phyloP scores from a whole-genome alignment of 306 rosid species.

The Sophora flavescens region DNA sequence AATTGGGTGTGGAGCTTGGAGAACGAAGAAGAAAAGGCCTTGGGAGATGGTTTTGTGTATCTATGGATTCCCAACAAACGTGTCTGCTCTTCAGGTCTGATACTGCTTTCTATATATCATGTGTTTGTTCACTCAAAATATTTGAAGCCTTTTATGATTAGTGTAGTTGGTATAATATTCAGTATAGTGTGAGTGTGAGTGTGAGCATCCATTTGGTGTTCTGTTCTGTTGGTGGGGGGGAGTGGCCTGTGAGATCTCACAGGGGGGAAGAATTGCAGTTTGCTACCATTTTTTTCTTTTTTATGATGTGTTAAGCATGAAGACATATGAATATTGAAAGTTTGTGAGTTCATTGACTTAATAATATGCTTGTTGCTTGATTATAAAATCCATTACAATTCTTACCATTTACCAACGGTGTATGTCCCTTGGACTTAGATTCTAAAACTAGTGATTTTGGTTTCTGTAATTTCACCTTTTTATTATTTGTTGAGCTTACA shows the following conservation, averaged over 20 bases:
- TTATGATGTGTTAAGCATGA: neutral
- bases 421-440: neutral
- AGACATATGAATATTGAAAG: neutral
- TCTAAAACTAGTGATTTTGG: neutral
- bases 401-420: neutral
- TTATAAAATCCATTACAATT: conserved; percentile 10
- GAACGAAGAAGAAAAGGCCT: conserved; percentile 83
- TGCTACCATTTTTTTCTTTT: neutral
- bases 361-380: neutral
- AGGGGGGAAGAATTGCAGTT: neutral
- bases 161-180: neutral
- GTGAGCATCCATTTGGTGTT: neutral
- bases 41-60: conserved; percentile 99
- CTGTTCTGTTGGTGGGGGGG: neutral
- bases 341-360: conserved; percentile 1
- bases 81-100: conserved; percentile 92
- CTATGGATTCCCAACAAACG: conserved; percentile 90
- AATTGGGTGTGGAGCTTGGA: conserved; percentile 85
- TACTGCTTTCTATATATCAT: neutral
- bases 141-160: conserved; percentile 5
- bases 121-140: conserved; percentile 1
- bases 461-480: neutral
- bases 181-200: neutral
- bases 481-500: neutral
- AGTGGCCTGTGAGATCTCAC: neutral